Percentiles rank a stretch among this genome's conserved stretches.
Conservation (phyloP, 768 basidiomycete species). For the Coprinellus aureogranulatus region DNA sequence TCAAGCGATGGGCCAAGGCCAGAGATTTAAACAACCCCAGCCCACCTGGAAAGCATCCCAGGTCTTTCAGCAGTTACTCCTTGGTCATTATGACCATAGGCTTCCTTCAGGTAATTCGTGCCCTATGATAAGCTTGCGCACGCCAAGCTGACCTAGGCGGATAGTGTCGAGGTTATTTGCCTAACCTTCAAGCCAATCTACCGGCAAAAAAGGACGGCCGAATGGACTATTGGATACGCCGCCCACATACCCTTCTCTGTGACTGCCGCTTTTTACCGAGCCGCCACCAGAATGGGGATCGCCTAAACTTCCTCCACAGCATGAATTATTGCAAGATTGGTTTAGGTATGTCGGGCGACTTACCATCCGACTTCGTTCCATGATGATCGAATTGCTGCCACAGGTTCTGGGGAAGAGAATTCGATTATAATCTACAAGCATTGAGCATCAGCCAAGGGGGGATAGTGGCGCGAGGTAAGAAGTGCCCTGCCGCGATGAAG, state of each 20-base stretch:
- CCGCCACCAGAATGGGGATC: constrained; percentile 26
- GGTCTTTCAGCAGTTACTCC: constrained; percentile 62
- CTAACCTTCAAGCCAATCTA: constrained; percentile 49
- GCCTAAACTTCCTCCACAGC: constrained; percentile 14
- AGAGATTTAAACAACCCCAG: constrained; percentile 49
- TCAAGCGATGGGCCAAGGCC: constrained; percentile 63
- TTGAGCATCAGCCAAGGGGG: constrained; percentile 44
- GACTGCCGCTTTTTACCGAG: constrained; percentile 1
- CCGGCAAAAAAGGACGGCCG: constrained; percentile 5
- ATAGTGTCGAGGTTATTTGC: constrained; percentile 44
- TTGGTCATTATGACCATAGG: constrained; percentile 59
- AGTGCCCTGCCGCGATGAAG: background rate
- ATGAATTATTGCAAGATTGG: constrained; percentile 32
- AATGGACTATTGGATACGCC: constrained; percentile 4
- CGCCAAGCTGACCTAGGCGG: background rate
- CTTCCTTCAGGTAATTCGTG: constrained; percentile 49
- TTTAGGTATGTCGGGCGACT: constrained; percentile 33
- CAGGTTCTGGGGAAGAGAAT: constrained; percentile 47
- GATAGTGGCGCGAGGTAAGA: constrained; percentile 18
- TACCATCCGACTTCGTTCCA: background rate
- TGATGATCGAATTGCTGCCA: background rate
- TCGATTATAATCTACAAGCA: constrained; percentile 28
- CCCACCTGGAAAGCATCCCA: constrained; percentile 10
- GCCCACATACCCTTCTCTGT: background rate
- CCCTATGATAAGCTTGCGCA: too few relatives aligned